Base-by-base conservation (phyloP, 2,329 filamentous ascomycete genomes). In the Xylariomycetidae sp. region DNA sequence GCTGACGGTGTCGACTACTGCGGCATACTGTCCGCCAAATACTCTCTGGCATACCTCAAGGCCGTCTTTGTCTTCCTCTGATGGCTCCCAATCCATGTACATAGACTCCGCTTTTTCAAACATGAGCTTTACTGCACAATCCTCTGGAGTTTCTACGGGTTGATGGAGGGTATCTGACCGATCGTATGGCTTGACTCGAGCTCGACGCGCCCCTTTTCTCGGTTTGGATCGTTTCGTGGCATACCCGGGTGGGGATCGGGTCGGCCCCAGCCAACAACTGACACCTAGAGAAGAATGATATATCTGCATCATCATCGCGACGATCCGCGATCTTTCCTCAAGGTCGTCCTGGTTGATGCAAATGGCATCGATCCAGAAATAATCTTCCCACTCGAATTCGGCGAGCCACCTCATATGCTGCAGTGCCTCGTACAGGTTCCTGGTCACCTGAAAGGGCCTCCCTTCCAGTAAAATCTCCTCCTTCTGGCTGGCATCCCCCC, bases 301-400 rank as follows among this genome's bases (percentile, higher is more conserved):
- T 36, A 41, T 47, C 0, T 51, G 39, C 15, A 37, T 34, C 46
- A 51, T 46, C 4, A 43, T 43, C 4, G 34, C 16, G 9, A 51
- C 31, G 18, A 46, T 40, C 2, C 8, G n/a, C 1, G 38, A 42
- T n/a, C 31, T 45, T 31, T 51, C 48, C 5, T 34, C 33, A 0
- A 31, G 1, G 16, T 51, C 37, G 1, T 33, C 16, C 18, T 51
- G 48, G 16, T 51, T 45, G 14, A 51, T 41, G n/a, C 48, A 49
- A 10, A 51, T 42, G 1, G 48, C 44, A 20, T 51, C 48, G 16
- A 46, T 19, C 48, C 48, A 51, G 30, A 36, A 44, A 15, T 44
- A 41, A 15, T 33, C 31, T 20, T 27, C 15, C 16, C 28, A 30
- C 34, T n/a, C n/a, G n/a, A 42, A 1, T 7, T 39, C 36, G 16